These are phyloP conservation scores for Elsinoe fawcettii DNA, from an alignment of 2,329 filamentous ascomycete species.

Conservation along the genomic window DNA sequence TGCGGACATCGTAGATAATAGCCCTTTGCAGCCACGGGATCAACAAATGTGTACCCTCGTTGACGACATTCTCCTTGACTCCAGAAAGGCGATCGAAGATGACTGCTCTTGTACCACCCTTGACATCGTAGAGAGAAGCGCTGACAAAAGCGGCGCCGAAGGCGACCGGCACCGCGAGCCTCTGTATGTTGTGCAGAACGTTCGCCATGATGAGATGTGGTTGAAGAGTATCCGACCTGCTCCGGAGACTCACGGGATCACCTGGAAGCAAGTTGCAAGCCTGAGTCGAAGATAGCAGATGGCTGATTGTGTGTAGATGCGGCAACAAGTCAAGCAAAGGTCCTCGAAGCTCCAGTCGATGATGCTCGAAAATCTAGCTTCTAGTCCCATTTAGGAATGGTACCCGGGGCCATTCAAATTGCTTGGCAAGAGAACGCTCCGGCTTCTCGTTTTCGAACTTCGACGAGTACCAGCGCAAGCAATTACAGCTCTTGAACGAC, in stretches of 20 bases:
- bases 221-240: not conserved
- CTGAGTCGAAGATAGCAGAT: not conserved
- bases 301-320: not conserved
- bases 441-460: constrained; percentile 15
- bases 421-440: constrained; percentile 15
- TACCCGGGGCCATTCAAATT: not conserved
- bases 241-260: not conserved
- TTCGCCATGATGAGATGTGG: constrained; percentile 30
- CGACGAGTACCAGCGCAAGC: constrained; percentile 11
- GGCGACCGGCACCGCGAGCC: constrained; percentile 64
- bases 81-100: constrained; percentile 93
- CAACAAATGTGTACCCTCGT: constrained; percentile 95
- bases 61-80: constrained; percentile 86
- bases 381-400: constrained; percentile 6
- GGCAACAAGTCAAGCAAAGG: not conserved
- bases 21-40: constrained; percentile 91
- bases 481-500: constrained; percentile 1
- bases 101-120: constrained; percentile 86
- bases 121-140: constrained; percentile 91
- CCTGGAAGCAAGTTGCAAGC: not conserved
- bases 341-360: constrained; percentile 14
- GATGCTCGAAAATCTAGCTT: constrained; percentile 16
- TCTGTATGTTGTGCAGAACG: constrained; percentile 55
- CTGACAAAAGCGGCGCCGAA: constrained; percentile 60
- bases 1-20: constrained; percentile 94